Evolutionary conservation across 768 basidiomycete species (phyloP).

Genomic region (Termitomyces eurrhizus): DNA sequence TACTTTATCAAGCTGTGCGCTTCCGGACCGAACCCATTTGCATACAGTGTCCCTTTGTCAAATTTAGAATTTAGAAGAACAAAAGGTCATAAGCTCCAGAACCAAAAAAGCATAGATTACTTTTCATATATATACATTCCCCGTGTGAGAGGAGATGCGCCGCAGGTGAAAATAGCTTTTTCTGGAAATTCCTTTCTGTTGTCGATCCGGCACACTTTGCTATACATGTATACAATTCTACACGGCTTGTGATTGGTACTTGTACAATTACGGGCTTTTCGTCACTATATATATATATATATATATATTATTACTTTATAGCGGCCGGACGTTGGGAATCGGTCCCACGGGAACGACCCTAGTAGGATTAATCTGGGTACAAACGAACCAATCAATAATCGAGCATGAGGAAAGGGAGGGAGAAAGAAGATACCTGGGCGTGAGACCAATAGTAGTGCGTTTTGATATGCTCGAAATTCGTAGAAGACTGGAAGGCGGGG

Average conservation of each 20-base stretch:
- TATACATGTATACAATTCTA: too few relatives aligned
- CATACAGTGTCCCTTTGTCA: too few relatives aligned
- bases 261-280: neutral
- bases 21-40: too few relatives aligned
- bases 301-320: conserved; percentile 26
- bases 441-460: conserved; percentile 71
- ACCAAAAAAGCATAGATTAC: too few relatives aligned
- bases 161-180: too few relatives aligned
- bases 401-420: neutral
- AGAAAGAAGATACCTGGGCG: conserved; percentile 24
- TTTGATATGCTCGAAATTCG: conserved; percentile 89
- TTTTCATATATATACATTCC: too few relatives aligned
- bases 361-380: conserved; percentile 67
- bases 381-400: neutral
- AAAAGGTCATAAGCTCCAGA: too few relatives aligned
- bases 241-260: neutral
- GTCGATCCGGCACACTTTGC: too few relatives aligned
- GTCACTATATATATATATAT: neutral
- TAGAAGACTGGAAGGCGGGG: conserved; percentile 81
- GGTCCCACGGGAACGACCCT: conserved; percentile 78
- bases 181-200: too few relatives aligned
- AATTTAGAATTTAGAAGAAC: too few relatives aligned
- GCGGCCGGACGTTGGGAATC: conserved; percentile 58
- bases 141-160: too few relatives aligned
- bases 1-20: too few relatives aligned